Conservation (phyloP, 1,284 basidiomycete genomes). For the Ceratobasidium sp. region DNA sequence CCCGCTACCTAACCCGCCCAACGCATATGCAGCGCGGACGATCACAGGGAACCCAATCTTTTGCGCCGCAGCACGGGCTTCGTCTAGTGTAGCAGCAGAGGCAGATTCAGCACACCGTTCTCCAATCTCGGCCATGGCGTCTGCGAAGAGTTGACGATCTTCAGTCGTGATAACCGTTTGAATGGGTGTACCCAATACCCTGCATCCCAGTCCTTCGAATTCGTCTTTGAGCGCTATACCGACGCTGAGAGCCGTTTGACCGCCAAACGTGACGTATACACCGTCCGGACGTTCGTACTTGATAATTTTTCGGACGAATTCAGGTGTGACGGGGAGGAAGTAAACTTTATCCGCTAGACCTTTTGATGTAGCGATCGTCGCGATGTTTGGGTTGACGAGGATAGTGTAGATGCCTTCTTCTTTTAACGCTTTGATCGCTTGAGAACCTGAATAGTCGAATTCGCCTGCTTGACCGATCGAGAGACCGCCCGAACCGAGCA, state of each 20-base stretch:
- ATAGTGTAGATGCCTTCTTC: constrained; percentile 99
- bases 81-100: constrained; percentile 86
- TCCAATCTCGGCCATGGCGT: constrained; percentile 95
- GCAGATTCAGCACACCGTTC: constrained; percentile 93
- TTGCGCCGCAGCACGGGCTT: constrained; percentile 86
- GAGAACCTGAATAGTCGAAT: constrained; percentile 99
- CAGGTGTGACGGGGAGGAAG: constrained; percentile 97
- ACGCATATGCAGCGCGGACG: constrained; percentile 94
- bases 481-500: constrained; percentile 97
- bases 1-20: constrained; percentile 94
- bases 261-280: constrained; percentile 98
- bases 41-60: constrained; percentile 97
- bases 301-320: constrained; percentile 98
- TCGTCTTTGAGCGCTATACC: constrained; percentile 98
- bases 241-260: constrained; percentile 96
- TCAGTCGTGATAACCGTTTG: constrained; percentile 98
- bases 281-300: constrained; percentile 98
- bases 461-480: constrained; percentile 99
- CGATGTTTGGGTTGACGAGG: constrained; percentile 98
- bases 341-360: constrained; percentile 99
- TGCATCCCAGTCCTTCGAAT: constrained; percentile 87
- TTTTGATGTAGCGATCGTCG: constrained; percentile 97
- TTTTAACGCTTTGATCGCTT: constrained; percentile 99
- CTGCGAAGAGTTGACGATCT: constrained; percentile 94
- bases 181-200: constrained; percentile 96